These are phyloP conservation scores for Kazachstania bromeliacearum DNA, from an alignment of 805 yeast species.

Conservation along the genomic window DNA sequence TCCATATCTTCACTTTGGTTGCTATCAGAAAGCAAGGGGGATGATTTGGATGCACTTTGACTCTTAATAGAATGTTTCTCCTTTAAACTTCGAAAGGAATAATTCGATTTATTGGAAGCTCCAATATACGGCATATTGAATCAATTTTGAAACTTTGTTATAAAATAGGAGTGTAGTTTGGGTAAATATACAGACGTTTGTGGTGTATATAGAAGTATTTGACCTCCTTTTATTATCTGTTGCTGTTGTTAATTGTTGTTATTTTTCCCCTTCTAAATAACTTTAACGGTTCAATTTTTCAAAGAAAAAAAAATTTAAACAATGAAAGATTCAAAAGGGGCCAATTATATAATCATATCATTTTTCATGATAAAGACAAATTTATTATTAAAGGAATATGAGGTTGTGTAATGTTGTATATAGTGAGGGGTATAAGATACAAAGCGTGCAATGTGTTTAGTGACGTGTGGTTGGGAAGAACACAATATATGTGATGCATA, in stretches of 20 bases:
- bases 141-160: too few relatives aligned
- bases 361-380: too few relatives aligned
- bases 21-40: not conserved
- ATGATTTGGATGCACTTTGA: not conserved
- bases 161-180: too few relatives aligned
- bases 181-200: too few relatives aligned
- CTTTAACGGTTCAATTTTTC: not conserved
- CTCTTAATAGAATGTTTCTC: conserved; percentile 20
- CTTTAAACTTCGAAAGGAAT: conserved; percentile 19
- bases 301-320: not conserved
- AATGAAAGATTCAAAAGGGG: not conserved
- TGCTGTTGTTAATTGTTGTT: not conserved
- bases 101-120: conserved; percentile 22
- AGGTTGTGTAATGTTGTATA: too few relatives aligned
- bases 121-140: conserved; percentile 27
- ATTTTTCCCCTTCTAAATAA: not conserved
- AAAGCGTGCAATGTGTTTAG: too few relatives aligned
- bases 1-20: not conserved
- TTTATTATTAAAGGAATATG: too few relatives aligned
- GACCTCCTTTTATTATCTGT: not conserved
- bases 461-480: too few relatives aligned
- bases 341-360: too few relatives aligned
- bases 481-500: too few relatives aligned
- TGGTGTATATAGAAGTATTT: too few relatives aligned
- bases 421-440: too few relatives aligned